A percentile compares a stretch with the other conserved stretches of the same genome.
These are phyloP conservation scores for Zygosaccharomyces pseudorouxii DNA, from an alignment of 805 yeast species.

Conservation along the genomic window DNA sequence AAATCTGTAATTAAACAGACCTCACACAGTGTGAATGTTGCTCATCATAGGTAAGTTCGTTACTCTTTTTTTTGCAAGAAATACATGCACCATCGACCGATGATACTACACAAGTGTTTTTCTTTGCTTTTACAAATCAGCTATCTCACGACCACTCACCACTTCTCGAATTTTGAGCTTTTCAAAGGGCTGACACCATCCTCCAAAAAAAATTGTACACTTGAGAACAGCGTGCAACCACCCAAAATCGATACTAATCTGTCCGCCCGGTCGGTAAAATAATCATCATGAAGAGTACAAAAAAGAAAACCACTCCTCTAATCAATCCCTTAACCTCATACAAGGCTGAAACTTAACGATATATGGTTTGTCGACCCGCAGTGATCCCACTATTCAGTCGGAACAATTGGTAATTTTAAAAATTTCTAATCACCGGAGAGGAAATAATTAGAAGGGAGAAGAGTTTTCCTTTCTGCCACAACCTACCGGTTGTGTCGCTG, in stretches of 20 bases:
- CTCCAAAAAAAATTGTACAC: slow-evolving; percentile 38
- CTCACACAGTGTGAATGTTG: slow-evolving; percentile 40
- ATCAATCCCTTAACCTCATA: slow-evolving; percentile 31
- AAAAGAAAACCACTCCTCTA: slow-evolving; percentile 3
- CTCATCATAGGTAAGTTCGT: slow-evolving; percentile 1
- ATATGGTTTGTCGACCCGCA: slow-evolving; percentile 41
- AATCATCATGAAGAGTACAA: slow-evolving; percentile 31
- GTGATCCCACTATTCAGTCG: slow-evolving; percentile 39
- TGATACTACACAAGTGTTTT: neutral
- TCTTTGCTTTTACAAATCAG: slow-evolving; percentile 23
- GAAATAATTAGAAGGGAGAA: slow-evolving; percentile 4
- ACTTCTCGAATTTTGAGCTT: slow-evolving; percentile 29
- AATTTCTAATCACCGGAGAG: slow-evolving; percentile 28
- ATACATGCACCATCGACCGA: slow-evolving; percentile 10
- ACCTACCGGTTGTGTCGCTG: slow-evolving; percentile 18
- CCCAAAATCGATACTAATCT: slow-evolving; percentile 35
- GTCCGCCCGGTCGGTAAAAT: slow-evolving; percentile 48
- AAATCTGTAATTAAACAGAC: slow-evolving; percentile 28
- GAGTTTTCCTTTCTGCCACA: slow-evolving; percentile 12
- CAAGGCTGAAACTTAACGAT: slow-evolving; percentile 49
- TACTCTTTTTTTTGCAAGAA: neutral
- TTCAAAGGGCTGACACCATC: slow-evolving; percentile 23
- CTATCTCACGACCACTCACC: slow-evolving; percentile 41
- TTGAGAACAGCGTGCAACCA: slow-evolving; percentile 26
- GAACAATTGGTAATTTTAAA: slow-evolving; percentile 38